phyloP scores from a whole-genome alignment of 352 stramenopile genomes.

The Phytopythium kandeliae region DNA sequence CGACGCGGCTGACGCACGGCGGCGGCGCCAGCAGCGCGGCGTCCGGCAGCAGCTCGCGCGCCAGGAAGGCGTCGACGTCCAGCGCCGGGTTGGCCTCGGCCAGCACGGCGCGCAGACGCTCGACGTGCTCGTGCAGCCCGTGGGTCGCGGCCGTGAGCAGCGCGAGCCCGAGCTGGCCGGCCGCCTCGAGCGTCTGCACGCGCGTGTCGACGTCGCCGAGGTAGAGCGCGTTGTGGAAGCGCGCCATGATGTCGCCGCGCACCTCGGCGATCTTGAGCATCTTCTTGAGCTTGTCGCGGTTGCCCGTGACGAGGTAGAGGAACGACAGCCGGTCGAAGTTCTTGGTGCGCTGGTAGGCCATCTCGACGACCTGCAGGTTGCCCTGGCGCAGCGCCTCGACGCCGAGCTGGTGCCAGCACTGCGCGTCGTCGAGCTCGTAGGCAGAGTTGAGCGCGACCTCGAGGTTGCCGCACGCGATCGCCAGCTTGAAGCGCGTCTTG shows the following conservation, averaged over 20 bases:
- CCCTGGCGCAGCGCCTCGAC: constrained; percentile 97
- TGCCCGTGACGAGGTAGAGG: constrained; percentile 98
- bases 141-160: constrained; percentile 96
- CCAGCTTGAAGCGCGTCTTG: constrained; percentile 97
- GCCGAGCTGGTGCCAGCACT: constrained; percentile 97
- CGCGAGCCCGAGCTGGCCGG: constrained; percentile 94
- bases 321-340: constrained; percentile 99
- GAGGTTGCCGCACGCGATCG: constrained; percentile 98
- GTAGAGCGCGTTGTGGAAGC: constrained; percentile 98
- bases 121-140: constrained; percentile 92
- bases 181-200: constrained; percentile 94
- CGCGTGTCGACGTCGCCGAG: constrained; percentile 95
- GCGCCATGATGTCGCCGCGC: constrained; percentile 97
- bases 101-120: constrained; percentile 89
- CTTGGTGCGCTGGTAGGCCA: constrained; percentile 99
- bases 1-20: constrained; percentile 88
- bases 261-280: constrained; percentile 99
- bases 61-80: constrained; percentile 58
- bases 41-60: constrained; percentile 54
- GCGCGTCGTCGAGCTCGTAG: constrained; percentile 93
- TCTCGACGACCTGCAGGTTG: constrained; percentile 99
- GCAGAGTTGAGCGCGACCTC: constrained; percentile 97
- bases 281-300: constrained; percentile 98
- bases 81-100: constrained; percentile 87
- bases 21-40: constrained; percentile 91